Base-by-base conservation (phyloP, 179 eudicot species). In the Actinidia arguta region DNA sequence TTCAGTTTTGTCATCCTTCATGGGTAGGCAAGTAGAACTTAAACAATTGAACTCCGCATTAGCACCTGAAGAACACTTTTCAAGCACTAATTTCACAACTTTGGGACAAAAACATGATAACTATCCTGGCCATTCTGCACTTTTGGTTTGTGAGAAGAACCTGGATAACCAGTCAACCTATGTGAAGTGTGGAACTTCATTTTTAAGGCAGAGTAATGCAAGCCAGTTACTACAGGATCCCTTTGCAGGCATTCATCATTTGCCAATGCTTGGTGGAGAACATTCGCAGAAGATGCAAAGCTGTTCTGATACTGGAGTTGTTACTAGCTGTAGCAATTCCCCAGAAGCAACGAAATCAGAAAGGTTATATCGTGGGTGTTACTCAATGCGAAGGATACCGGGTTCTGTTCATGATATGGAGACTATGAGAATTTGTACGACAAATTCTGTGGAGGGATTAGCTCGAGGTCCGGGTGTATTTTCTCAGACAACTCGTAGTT, bases 401-500 rank as follows among this genome's bases (percentile, higher is more conserved):
- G 47, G 81, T 59, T 83, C 85, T 48, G 80, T 76, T n/a, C 87
- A 66, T 58, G 89, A 88, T 81, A 83, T 85, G 54, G 86, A 91
- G 84, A 87, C 88, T 67, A 85, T 85, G 89, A 86, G 88, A 83
- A 85, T 89, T 51, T 86, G 91, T 82, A 84, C 90, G 24, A 85
- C 87, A 59, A 85, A 85, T 66, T 82, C 88, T 44, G 71, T 85
- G 51, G 89, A 88, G 46, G 82, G 83, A 72, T 61, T 84, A 54
- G 78, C 83, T 58, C 92, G 87, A 82, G 86, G 83, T 85, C 79
- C 78, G 74, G 91, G 91, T 16, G 78, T 82, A 83, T 78, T 86
- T 81, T 90, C 91, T 78, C 86, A 90, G 87, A 86, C 92, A 82
- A 88, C 89, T 75, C 92, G 80, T 66, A 92, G 81, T 79, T 80